Percentiles rank a stretch among this genome's conserved stretches.
Conservation (phyloP, 129 eudicot genomes). For the Saussurea involucrata region DNA sequence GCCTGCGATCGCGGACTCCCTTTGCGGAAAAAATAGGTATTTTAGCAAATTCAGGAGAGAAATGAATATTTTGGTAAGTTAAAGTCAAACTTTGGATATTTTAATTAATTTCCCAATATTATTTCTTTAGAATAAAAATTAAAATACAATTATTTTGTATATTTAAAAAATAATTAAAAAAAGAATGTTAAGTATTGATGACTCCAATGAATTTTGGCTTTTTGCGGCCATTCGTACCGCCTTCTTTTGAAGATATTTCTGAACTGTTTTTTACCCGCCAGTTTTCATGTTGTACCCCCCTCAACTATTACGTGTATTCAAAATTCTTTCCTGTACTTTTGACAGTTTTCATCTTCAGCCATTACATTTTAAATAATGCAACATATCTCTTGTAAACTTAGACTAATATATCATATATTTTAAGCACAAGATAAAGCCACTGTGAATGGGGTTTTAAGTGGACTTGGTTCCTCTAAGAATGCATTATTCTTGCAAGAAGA, state of each 20-base stretch:
- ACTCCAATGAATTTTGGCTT: conserved; percentile 8
- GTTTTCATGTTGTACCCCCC: conserved; percentile 7
- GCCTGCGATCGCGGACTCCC: too few relatives aligned
- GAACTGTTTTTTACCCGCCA: conserved; percentile 31
- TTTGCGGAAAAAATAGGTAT: too few relatives aligned
- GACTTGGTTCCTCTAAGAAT: background rate
- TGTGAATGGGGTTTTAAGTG: background rate
- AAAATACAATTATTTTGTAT: too few relatives aligned
- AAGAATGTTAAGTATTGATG: background rate
- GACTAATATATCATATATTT: background rate
- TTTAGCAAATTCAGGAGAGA: too few relatives aligned
- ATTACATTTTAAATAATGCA: background rate
- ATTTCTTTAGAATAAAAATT: background rate
- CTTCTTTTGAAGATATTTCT: conserved; percentile 26
- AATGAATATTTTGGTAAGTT: too few relatives aligned
- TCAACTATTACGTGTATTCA: background rate
- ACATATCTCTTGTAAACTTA: background rate
- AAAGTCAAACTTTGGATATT: too few relatives aligned
- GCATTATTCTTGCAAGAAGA: background rate
- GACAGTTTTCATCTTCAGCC: background rate
- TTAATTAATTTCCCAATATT: too few relatives aligned
- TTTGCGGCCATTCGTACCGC: conserved; percentile 29
- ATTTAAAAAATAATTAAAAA: background rate
- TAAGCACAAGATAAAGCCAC: background rate
- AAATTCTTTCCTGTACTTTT: background rate